These are phyloP conservation scores for Candida xyloterini DNA, from an alignment of 805 yeast species.

Conservation along the genomic window DNA sequence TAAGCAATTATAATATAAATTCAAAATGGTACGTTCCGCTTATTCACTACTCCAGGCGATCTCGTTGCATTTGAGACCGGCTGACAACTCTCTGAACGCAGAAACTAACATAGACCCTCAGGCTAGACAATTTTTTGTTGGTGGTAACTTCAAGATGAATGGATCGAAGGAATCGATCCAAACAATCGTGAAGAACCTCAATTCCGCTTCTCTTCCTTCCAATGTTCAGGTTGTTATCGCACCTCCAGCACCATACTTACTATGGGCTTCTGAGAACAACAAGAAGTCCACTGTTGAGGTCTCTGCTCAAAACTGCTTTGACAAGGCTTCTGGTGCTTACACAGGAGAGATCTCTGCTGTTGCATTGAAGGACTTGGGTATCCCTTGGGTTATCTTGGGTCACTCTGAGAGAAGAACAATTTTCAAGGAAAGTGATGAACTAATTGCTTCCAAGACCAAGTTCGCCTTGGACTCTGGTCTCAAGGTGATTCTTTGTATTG, in stretches of 20 bases:
- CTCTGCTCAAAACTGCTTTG: slow-evolving; percentile 89
- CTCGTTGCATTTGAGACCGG: slow-evolving; percentile 18
- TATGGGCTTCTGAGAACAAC: slow-evolving; percentile 66
- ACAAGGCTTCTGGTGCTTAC: slow-evolving; percentile 91
- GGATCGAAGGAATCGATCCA: slow-evolving; percentile 86
- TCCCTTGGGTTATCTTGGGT: slow-evolving; percentile 92
- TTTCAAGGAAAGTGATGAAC: slow-evolving; percentile 85
- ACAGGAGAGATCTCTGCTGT: slow-evolving; percentile 95
- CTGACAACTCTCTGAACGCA: slow-evolving; percentile 4
- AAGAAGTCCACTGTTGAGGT: slow-evolving; percentile 71
- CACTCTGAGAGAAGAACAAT: slow-evolving; percentile 98
- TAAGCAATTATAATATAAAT: neutral
- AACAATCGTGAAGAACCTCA: slow-evolving; percentile 78
- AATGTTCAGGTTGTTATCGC: slow-evolving; percentile 91
- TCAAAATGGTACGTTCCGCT: slow-evolving; percentile 27
- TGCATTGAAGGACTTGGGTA: slow-evolving; percentile 87
- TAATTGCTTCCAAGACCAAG: slow-evolving; percentile 90
- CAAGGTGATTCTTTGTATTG: slow-evolving; percentile 92
- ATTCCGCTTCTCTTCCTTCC: slow-evolving; percentile 69
- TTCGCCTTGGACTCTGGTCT: slow-evolving; percentile 89
- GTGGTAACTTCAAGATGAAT: slow-evolving; percentile 99
- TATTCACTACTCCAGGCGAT: slow-evolving; percentile 17
- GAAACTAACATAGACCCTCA: slow-evolving; percentile 18
- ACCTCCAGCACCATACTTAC: slow-evolving; percentile 93
- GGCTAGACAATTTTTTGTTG: slow-evolving; percentile 74